Conservation (phyloP, 164 flowering plant genomes). For the Vitis vinifera region DNA sequence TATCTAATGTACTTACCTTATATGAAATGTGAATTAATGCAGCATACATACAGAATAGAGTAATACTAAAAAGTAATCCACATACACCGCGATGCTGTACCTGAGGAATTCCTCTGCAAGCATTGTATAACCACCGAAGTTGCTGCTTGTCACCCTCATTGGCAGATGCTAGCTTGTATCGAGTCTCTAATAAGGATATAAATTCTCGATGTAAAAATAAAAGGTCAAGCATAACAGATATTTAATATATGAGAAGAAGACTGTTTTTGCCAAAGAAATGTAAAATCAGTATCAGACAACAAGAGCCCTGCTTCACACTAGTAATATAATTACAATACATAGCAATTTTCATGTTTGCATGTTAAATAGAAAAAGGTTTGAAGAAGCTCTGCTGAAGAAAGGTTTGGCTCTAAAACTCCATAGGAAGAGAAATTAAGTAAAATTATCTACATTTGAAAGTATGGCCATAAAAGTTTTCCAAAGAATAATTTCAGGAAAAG, state of each 20-base stretch:
- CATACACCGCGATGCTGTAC: neutral
- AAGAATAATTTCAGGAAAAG: neutral
- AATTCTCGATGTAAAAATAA: neutral
- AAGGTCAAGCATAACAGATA: neutral
- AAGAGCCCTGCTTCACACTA: too few species aligned
- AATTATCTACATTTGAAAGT: neutral
- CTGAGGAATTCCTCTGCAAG: constrained; percentile 18
- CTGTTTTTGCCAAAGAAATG: neutral
- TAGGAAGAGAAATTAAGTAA: neutral
- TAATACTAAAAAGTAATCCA: too few species aligned
- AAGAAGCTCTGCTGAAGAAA: neutral
- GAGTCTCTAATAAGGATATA: neutral
- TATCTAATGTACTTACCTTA: too few species aligned
- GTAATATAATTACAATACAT: too few species aligned
- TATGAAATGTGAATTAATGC: neutral
- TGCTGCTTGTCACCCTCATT: constrained; percentile 14
- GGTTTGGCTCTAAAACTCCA: neutral
- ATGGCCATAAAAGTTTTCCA: neutral
- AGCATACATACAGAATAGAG: neutral
- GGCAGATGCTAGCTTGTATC: constrained; percentile 15
- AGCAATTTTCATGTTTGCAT: neutral
- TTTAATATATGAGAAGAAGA: neutral
- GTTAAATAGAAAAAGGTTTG: neutral
- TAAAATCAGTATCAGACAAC: too few species aligned
- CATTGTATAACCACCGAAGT: constrained; percentile 10